Evolutionary conservation across 192 early-diverging fungal genomes (phyloP).

Genomic region (Entomortierella lignicola): DNA sequence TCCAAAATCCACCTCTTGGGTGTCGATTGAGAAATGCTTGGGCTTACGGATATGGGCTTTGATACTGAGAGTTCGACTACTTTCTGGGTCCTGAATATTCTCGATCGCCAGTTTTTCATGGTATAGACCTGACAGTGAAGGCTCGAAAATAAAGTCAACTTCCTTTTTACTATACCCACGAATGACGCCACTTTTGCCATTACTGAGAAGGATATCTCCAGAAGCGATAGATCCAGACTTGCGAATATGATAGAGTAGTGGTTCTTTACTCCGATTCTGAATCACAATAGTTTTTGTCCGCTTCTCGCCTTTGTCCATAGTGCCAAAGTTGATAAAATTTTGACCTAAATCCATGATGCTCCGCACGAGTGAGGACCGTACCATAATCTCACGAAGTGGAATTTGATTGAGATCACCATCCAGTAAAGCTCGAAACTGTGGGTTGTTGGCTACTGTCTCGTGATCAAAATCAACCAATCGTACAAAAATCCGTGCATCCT

Average conservation of each 20-base stretch:
- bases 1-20: constrained; percentile 81
- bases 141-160: constrained; percentile 93
- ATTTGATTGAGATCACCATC: constrained; percentile 67
- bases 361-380: constrained; percentile 85
- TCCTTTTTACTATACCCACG: constrained; percentile 92
- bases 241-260: constrained; percentile 89
- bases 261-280: constrained; percentile 90
- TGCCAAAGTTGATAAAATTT: constrained; percentile 97
- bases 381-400: constrained; percentile 91
- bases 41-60: constrained; percentile 93
- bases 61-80: constrained; percentile 81
- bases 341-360: constrained; percentile 95
- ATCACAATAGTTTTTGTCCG: constrained; percentile 90
- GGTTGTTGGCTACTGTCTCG: constrained; percentile 72
- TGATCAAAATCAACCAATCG: constrained; percentile 88
- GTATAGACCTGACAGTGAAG: constrained; percentile 88
- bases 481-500: constrained; percentile 87
- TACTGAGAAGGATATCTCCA: constrained; percentile 86
- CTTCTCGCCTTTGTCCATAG: constrained; percentile 86
- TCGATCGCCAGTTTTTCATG: constrained; percentile 88
- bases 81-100: constrained; percentile 88
- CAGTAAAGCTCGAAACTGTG: constrained; percentile 82
- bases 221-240: constrained; percentile 97
- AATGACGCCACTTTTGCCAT: constrained; percentile 87
- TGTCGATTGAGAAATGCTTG: constrained; percentile 87